Base-by-base conservation (phyloP, 371 early-diverging fungal species). In the Fennellomyces sp. region DNA sequence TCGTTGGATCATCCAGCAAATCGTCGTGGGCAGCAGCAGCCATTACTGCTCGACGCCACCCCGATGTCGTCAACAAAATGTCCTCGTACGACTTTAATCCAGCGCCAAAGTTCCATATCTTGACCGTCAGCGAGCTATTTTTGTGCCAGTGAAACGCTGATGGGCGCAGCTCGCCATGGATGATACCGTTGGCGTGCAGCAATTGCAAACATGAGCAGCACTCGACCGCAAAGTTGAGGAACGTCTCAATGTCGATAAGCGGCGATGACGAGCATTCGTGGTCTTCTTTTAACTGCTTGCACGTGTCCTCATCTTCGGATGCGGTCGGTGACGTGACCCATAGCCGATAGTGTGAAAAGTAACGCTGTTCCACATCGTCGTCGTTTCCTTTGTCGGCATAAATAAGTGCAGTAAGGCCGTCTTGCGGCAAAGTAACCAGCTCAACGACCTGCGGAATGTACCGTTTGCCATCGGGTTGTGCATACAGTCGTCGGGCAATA, bases 121-220 rank as follows among this genome's bases (percentile, higher is more conserved):
- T 78, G 5, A 64, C 56, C 13, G 47, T 39, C 29, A 58, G 38
- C n/a, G 50, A 56, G 13, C 52, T 41, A n/a, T 62, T 25, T 10
- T 61, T 42, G 23, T 59, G 52, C 30, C 63, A 54, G 39, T 60
- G 63, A n/a, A 78, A 78, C 1, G 76, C 65, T 17, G 68, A 65
- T 5, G 68, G 75, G 3, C 75, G 54, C 13, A 78, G 39, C 42
- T 78, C 79, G 12, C 76, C 79, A 38, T 78, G 79, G 29, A 75
- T 62, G 7, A 71, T 68, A 19, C 69, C 67, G 52, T 73, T 75
- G 35, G 68, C 71, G 56, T 78, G 79, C 12, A 75, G 42, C 12
- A 78, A 73, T 31, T 78, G 75, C 30, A 78, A 64, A 35, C 73
- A 71, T 17, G 73, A 68, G 53, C 76, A 69, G 28, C 69, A 68